Evolutionary conservation across 139 green algal genomes (phyloP).

Genomic region (Zygnema cylindricum): DNA sequence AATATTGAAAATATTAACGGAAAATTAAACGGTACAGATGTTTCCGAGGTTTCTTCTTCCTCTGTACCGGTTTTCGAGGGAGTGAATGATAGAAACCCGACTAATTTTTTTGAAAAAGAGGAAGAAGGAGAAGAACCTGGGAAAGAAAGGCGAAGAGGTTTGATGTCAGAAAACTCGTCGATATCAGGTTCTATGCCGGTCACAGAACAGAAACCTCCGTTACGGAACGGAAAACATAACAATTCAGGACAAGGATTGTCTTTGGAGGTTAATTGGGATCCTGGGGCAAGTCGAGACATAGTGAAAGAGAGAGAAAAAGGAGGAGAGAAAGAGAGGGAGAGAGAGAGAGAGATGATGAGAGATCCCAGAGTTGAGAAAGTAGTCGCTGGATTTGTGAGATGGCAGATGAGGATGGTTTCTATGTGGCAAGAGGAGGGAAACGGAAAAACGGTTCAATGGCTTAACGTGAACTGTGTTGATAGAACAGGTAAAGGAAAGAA

Average conservation of each 20-base stretch:
- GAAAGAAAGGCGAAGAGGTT: not conserved
- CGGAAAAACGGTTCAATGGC: constrained; percentile 14
- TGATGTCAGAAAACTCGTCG: not conserved
- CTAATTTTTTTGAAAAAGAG: no score
- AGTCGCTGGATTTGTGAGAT: not conserved
- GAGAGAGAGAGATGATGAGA: not conserved
- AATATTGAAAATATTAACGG: no score
- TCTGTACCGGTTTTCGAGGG: not conserved
- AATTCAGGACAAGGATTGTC: not conserved
- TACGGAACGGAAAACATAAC: not conserved
- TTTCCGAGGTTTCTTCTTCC: not conserved
- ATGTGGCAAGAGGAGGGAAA: not conserved
- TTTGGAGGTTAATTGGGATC: not conserved
- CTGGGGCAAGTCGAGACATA: not conserved
- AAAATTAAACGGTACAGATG: not conserved
- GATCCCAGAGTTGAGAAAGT: not conserved
- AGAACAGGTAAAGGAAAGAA: not conserved
- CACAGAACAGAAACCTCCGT: not conserved
- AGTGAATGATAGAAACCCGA: not conserved
- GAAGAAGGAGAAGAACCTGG: not conserved
- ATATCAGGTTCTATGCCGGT: no score
- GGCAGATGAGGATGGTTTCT: not conserved
- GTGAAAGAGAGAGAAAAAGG: not conserved
- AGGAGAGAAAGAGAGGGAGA: not conserved
- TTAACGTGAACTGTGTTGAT: constrained; percentile 12